phyloP scores from a whole-genome alignment of 805 yeast genomes.

The Brettanomyces custersianus region DNA sequence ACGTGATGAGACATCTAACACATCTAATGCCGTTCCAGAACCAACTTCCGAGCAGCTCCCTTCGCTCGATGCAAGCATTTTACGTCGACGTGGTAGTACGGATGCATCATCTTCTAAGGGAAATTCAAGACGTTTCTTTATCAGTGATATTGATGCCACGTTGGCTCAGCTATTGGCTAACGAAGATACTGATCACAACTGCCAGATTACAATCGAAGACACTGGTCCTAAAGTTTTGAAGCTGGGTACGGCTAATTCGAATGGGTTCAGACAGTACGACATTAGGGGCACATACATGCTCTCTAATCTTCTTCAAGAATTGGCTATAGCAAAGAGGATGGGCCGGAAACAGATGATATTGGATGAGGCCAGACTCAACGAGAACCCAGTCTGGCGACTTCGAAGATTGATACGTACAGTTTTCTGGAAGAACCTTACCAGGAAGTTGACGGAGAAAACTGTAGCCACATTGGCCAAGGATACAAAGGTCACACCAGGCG shows the following conservation, averaged over 20 bases:
- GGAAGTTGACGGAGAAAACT: constrained; percentile 54
- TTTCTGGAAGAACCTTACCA: constrained; percentile 75
- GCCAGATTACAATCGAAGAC: constrained; percentile 80
- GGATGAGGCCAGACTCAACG: constrained; percentile 77
- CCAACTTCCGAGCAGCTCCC: too few relatives aligned
- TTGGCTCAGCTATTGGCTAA: constrained; percentile 55
- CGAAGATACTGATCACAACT: constrained; percentile 82
- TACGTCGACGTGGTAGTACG: constrained; percentile 41
- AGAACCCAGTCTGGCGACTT: constrained; percentile 77
- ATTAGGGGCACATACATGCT: constrained; percentile 86
- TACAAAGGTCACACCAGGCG: constrained; percentile 60
- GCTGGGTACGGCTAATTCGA: constrained; percentile 76
- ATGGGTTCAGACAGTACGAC: constrained; percentile 65
- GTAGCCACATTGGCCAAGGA: constrained; percentile 68
- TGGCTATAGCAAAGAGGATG: constrained; percentile 74
- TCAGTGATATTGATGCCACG: constrained; percentile 67
- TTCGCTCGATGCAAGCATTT: background rate
- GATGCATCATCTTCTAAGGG: constrained; percentile 34
- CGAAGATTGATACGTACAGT: constrained; percentile 62
- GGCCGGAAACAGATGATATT: constrained; percentile 72
- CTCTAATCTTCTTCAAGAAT: constrained; percentile 77
- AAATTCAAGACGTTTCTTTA: constrained; percentile 47
- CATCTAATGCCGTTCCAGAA: too few relatives aligned
- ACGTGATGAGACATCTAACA: background rate
- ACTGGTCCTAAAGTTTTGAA: constrained; percentile 75